Conservation (phyloP, 2,329 filamentous ascomycete species). For the Talaromyces amestolkiae region DNA sequence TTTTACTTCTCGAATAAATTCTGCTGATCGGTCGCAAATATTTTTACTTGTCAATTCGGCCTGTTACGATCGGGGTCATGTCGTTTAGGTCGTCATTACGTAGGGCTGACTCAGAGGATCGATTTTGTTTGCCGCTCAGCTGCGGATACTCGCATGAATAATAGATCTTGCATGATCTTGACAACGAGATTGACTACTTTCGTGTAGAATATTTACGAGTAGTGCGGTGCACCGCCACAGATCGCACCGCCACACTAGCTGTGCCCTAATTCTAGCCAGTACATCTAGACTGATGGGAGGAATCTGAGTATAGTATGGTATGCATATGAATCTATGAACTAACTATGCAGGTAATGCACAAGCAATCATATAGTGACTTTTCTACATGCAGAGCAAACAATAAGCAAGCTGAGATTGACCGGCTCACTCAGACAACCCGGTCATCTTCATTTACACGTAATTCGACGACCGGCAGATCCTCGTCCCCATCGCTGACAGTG, state of each 20-base stretch:
- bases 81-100: not conserved
- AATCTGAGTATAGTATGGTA: not conserved
- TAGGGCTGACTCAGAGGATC: slow-evolving; percentile 1
- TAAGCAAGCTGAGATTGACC: not conserved
- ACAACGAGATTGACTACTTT: not conserved
- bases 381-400: not conserved
- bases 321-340: not conserved
- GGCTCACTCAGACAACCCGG: slow-evolving; percentile 20
- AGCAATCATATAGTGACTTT: slow-evolving; percentile 6
- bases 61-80: not conserved
- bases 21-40: not conserved
- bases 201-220: not conserved
- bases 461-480: slow-evolving; percentile 44
- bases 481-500: slow-evolving; percentile 30
- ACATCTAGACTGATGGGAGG: not conserved
- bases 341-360: not conserved
- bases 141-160: not conserved
- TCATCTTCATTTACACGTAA: slow-evolving; percentile 39
- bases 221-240: not conserved
- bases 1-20: not conserved
- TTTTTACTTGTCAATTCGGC: not conserved
- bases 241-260: not conserved
- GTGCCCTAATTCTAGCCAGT: not conserved
- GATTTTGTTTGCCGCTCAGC: not conserved
- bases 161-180: slow-evolving; percentile 1